Evolutionary conservation across 768 basidiomycete genomes (phyloP).

Genomic region (Lactarius evosmus): DNA sequence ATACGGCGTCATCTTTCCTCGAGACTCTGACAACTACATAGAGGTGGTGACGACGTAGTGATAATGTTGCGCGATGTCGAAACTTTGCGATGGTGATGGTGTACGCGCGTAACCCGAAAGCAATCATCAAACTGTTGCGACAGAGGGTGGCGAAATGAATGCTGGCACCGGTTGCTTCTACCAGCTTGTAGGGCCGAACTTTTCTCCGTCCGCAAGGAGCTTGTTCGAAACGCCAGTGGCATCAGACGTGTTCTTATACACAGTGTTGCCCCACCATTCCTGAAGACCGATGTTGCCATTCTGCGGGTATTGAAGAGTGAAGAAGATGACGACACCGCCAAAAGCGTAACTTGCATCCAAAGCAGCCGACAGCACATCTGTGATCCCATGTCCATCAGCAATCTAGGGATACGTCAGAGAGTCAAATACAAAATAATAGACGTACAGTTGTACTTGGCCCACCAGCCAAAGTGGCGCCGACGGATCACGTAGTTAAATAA

Average conservation of each 20-base stretch:
- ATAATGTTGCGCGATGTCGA: background rate
- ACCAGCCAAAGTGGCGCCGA: slow-evolving; percentile 35
- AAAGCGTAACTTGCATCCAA: slow-evolving; percentile 67
- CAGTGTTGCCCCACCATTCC: slow-evolving; percentile 59
- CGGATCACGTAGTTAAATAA: slow-evolving; percentile 37
- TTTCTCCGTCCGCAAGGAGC: background rate
- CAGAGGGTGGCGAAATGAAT: background rate
- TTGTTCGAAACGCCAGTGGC: background rate
- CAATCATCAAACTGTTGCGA: background rate
- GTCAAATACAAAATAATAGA: slow-evolving; percentile 19
- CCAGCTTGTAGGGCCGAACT: background rate
- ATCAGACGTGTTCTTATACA: slow-evolving; percentile 9
- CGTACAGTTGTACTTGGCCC: slow-evolving; percentile 38
- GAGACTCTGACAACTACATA: no score
- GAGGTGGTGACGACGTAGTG: background rate
- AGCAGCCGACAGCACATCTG: slow-evolving; percentile 64
- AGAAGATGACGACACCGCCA: slow-evolving; percentile 53
- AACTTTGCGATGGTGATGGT: background rate
- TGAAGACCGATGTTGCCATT: slow-evolving; percentile 48
- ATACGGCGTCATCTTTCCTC: no score
- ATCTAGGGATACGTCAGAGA: slow-evolving; percentile 28
- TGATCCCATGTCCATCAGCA: slow-evolving; percentile 29
- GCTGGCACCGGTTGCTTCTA: background rate
- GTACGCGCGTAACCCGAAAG: background rate
- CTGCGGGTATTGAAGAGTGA: slow-evolving; percentile 57